Evolutionary conservation across 164 flowering plant genomes (phyloP).

Genomic region (Pachysandra terminalis): DNA sequence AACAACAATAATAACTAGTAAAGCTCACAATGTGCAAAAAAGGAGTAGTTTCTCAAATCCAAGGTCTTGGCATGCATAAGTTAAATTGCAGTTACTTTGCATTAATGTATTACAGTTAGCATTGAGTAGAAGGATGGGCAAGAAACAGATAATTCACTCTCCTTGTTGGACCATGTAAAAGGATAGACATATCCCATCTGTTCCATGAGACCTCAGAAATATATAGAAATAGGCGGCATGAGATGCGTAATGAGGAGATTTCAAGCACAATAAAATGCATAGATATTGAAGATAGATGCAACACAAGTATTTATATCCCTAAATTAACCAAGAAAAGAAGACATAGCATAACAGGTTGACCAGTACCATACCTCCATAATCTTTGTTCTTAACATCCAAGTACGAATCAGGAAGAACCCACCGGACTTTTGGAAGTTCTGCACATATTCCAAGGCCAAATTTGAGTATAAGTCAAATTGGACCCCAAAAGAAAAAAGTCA

Average conservation of each 20-base stretch:
- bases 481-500: background rate
- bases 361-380: slow-evolving; percentile 72
- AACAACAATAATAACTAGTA: no score
- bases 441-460: background rate
- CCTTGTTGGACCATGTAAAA: no score
- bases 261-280: background rate
- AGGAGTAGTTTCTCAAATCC: background rate
- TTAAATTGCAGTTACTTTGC: background rate
- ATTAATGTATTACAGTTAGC: background rate
- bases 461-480: background rate
- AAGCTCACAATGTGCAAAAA: background rate
- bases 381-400: slow-evolving; percentile 79
- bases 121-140: background rate
- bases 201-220: no score
- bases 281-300: background rate
- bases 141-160: background rate
- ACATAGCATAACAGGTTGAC: background rate
- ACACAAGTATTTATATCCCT: background rate
- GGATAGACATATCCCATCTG: no score
- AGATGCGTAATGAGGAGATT: no score
- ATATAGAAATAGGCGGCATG: no score
- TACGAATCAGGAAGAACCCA: slow-evolving; percentile 97
- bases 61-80: background rate
- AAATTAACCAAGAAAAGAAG: background rate
- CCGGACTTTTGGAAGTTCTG: slow-evolving; percentile 72